Conservation (phyloP, 1,284 basidiomycete species). For the Rhodotorula sp. region DNA sequence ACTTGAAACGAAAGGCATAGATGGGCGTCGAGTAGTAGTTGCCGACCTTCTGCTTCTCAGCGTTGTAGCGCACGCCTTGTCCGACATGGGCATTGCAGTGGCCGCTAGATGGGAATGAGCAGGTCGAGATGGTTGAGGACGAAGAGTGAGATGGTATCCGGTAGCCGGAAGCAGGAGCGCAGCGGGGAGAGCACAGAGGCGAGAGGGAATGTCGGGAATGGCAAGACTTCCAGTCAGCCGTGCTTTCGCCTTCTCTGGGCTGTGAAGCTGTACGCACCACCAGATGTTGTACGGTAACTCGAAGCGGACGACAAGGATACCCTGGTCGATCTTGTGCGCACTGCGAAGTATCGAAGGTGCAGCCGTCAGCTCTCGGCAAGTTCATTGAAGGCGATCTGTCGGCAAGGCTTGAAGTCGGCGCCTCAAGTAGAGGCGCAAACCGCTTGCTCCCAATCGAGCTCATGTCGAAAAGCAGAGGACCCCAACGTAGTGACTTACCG, state of each 20-base stretch:
- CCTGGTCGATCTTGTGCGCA: conserved; percentile 88
- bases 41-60: conserved; percentile 92
- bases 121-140: background rate
- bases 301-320: conserved; percentile 82
- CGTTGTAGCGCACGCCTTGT: conserved; percentile 97
- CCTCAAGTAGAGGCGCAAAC: too few species aligned
- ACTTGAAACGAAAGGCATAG: conserved; percentile 93
- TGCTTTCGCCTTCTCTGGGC: too few species aligned
- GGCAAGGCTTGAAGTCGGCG: too few species aligned
- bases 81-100: conserved; percentile 92
- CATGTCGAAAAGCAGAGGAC: background rate
- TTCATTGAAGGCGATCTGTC: too few species aligned
- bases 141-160: background rate
- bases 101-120: conserved; percentile 50
- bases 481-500: conserved; percentile 15
- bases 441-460: too few species aligned
- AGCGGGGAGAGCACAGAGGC: background rate
- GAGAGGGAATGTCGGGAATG: background rate
- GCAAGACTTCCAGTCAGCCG: background rate
- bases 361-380: background rate
- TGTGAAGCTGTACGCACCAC: conserved; percentile 63
- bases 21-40: conserved; percentile 93
- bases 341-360: conserved; percentile 54
- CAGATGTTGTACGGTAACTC: conserved; percentile 91
- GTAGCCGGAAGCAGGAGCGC: background rate